Conservation (phyloP, 305 asterid species). For the Solanum aculeatissimum region DNA sequence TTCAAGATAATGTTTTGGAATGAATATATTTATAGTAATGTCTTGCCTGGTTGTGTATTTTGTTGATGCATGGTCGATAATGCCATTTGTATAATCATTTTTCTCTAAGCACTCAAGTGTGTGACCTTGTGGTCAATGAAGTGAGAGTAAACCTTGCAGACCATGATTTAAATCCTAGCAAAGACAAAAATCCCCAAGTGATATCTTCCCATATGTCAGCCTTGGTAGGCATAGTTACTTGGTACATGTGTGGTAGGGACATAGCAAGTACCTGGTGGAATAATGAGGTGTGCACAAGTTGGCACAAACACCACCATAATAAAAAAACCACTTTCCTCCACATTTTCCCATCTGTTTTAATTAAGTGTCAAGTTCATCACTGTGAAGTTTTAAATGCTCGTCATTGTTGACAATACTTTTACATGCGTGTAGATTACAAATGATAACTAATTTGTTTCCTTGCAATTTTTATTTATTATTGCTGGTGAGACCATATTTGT, state of each 20-base stretch:
- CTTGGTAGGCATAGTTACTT: not conserved
- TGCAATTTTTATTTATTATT: not conserved
- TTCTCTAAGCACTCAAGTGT: not conserved
- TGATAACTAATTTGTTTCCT: not conserved
- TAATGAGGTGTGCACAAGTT: not conserved
- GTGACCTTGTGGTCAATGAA: not conserved
- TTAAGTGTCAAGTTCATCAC: not conserved
- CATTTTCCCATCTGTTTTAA: not conserved
- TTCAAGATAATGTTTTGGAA: not conserved
- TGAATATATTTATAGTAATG: not conserved
- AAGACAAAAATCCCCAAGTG: not conserved
- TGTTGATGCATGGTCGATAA: not conserved
- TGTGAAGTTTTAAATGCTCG: not conserved
- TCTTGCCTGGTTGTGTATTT: not conserved
- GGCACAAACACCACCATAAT: not conserved
- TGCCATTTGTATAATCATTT: not conserved
- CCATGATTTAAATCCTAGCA: not conserved
- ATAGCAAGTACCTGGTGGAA: not conserved
- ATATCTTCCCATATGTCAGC: not conserved
- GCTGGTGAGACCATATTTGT: not conserved
- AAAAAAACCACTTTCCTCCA: not conserved
- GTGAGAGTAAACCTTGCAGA: not conserved
- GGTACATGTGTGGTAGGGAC: not conserved
- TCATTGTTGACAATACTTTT: not conserved
- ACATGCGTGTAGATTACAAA: not conserved